A percentile compares a stretch with the other conserved stretches of the same genome.
Evolutionary conservation across 2,329 filamentous ascomycete species (phyloP).

Genomic region (Emmonsia crescens): DNA sequence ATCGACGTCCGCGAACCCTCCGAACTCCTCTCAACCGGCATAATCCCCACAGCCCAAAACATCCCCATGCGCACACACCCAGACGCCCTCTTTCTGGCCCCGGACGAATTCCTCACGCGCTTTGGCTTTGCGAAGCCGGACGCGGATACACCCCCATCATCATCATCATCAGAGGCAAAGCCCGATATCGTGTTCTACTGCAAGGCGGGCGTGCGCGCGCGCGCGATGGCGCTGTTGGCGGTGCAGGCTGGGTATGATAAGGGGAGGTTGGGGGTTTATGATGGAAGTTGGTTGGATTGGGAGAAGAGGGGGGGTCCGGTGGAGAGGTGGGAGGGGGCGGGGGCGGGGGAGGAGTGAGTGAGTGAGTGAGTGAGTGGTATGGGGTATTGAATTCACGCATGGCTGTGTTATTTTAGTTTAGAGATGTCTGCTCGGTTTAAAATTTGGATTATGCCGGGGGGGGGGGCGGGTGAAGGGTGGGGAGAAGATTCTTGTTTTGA

Average conservation of each 20-base stretch:
- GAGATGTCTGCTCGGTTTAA: too few relatives aligned
- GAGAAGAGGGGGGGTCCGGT: conserved; percentile 55
- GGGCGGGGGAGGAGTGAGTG: conserved; percentile 10
- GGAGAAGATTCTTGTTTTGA: too few relatives aligned
- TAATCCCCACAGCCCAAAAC: conserved; percentile 71
- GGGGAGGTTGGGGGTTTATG: conserved; percentile 46
- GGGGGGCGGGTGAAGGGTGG: too few relatives aligned
- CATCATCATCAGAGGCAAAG: background rate
- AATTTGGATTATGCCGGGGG: too few relatives aligned
- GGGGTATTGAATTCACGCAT: too few relatives aligned
- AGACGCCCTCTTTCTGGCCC: conserved; percentile 65
- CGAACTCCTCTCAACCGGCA: conserved; percentile 35
- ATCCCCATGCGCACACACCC: conserved; percentile 64
- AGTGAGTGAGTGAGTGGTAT: too few relatives aligned
- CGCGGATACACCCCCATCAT: conserved; percentile 28
- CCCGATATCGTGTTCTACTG: conserved; percentile 72
- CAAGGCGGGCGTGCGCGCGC: conserved; percentile 76
- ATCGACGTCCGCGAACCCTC: conserved; percentile 40
- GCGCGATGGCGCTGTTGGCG: conserved; percentile 66
- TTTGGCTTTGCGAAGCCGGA: conserved; percentile 66
- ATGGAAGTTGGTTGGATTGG: conserved; percentile 63
- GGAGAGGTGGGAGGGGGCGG: conserved; percentile 34
- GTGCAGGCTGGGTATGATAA: conserved; percentile 62
- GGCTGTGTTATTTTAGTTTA: too few relatives aligned
- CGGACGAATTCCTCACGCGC: conserved; percentile 70